Evolutionary conservation across 768 basidiomycete species (phyloP).

Genomic region (Hortiboletus flavorubellus): DNA sequence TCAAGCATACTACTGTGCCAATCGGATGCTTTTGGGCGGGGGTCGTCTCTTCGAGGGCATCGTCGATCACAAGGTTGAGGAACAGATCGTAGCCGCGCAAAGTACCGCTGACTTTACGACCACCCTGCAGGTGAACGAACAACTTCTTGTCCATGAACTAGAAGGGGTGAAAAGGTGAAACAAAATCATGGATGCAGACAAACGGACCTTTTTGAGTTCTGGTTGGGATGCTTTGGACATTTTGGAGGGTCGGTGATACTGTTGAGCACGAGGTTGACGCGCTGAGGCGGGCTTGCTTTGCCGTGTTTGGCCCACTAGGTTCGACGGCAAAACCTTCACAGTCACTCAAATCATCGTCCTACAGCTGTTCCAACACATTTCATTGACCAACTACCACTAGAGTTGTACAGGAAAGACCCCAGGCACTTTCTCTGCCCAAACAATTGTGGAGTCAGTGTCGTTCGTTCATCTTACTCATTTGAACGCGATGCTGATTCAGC

Average conservation of each 20-base stretch:
- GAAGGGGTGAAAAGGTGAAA: not conserved
- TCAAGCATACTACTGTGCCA: constrained; percentile 79
- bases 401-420: not conserved
- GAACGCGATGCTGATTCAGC: constrained; percentile 11
- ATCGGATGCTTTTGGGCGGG: constrained; percentile 88
- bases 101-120: constrained; percentile 92
- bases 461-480: not conserved
- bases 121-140: constrained; percentile 91
- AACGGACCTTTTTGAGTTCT: constrained; percentile 93
- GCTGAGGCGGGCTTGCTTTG: constrained; percentile 25
- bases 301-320: constrained; percentile 27
- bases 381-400: not conserved
- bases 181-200: constrained; percentile 1
- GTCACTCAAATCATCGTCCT: not conserved
- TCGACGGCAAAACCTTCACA: not conserved
- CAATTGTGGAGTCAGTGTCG: constrained; percentile 14
- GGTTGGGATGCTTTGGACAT: constrained; percentile 97
- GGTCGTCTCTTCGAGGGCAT: constrained; percentile 87
- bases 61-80: constrained; percentile 96
- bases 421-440: not conserved
- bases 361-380: not conserved
- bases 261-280: not conserved
- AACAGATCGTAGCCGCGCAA: constrained; percentile 98
- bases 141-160: constrained; percentile 99
- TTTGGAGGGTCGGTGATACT: constrained; percentile 16